Base-by-base conservation (phyloP, 2,329 filamentous ascomycete genomes). In the Anthostomella pinea region DNA sequence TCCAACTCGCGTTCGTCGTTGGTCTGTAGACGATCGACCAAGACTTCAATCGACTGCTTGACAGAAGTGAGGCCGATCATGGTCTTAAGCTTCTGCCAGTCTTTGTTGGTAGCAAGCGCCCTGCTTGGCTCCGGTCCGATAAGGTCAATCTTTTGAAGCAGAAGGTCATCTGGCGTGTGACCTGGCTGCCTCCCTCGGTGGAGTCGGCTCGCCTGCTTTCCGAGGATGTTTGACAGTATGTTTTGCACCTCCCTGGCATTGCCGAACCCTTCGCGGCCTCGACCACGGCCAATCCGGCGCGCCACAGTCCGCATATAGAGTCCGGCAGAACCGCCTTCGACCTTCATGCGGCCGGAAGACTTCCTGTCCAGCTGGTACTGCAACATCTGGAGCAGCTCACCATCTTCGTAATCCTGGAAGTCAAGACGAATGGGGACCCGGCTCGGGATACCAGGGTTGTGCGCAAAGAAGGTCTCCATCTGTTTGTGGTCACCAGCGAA, bases 391-490 rank as follows among this genome's bases (percentile, higher is more conserved):
- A 78, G 66, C 0, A 91, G 65, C 46, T 90, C 83, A 0, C 63
- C 49, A 30, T 90, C 81, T 0, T 66, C 65, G 44, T 87, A 90
- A 56, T 91, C 85, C 0, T 73, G 64, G 38, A 90, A 91, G 26
- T 75, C 70, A 50, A 90, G 67, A 21, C 71, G 63, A 8, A 77
- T 65, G 0, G 85, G 85, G 23, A 91, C 81, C 0, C 85, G 77
- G 45, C 83, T 86, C 0, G 75, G 68, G 3, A 90, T 65, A 0
- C 86, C 85, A 0, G 79, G 79, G 28, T 90, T 90, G 42, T 89
- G 83, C 0, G 75, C 69, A 30, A 87, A 88, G 56, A 90, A 87
- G 0, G 70, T 70, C 49, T 90, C 84, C 85, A 91, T 90, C 44
- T 85, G 70, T 47, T 79, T 81, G 31, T 69, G 70, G 58, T 90